These are phyloP conservation scores for Ceratocystiopsis brevicomis DNA, from an alignment of 2,329 filamentous ascomycete species.

Conservation along the genomic window DNA sequence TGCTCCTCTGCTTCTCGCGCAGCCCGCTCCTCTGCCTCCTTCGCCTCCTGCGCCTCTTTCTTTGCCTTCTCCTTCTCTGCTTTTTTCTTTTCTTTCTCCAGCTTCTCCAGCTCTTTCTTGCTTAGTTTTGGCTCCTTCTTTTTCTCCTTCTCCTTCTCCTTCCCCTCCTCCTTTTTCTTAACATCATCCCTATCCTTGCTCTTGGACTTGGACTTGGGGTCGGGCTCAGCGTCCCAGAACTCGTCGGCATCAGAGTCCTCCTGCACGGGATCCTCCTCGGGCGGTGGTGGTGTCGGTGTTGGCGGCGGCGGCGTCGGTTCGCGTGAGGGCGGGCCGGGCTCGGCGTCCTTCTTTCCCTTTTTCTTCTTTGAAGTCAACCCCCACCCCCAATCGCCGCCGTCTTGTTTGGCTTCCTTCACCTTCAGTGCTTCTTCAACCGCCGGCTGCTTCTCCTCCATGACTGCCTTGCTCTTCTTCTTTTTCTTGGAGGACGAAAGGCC, in stretches of 20 bases:
- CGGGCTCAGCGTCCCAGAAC: slow-evolving; percentile 19
- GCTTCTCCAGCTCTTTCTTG: slow-evolving; percentile 32
- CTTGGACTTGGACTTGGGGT: slow-evolving; percentile 19
- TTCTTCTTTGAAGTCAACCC: slow-evolving; percentile 14
- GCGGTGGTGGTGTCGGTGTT: slow-evolving; percentile 28
- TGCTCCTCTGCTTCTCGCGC: slow-evolving; percentile 15
- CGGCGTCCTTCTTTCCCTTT: slow-evolving; percentile 18
- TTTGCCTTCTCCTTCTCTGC: slow-evolving; percentile 25
- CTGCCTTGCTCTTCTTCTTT: slow-evolving; percentile 12
- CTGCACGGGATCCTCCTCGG: slow-evolving; percentile 25
- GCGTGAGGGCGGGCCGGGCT: slow-evolving; percentile 25
- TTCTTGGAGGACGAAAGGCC: slow-evolving; percentile 12
- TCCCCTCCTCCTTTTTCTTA: slow-evolving; percentile 16
- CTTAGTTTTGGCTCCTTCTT: slow-evolving; percentile 25
- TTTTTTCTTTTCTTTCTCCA: slow-evolving; percentile 23
- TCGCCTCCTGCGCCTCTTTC: slow-evolving; percentile 17
- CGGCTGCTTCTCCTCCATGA: slow-evolving; percentile 24
- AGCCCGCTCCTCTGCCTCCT: slow-evolving; percentile 20
- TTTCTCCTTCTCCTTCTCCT: slow-evolving; percentile 20
- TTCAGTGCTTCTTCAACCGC: slow-evolving; percentile 19
- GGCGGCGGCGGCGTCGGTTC: slow-evolving; percentile 30
- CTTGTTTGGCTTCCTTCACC: slow-evolving; percentile 23
- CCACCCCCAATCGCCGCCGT: slow-evolving; percentile 18
- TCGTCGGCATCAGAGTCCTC: slow-evolving; percentile 15
- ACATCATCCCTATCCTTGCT: slow-evolving; percentile 20